Conservation (phyloP, 495 filamentous ascomycete genomes). For the Parathielavia hyrcaniae region DNA sequence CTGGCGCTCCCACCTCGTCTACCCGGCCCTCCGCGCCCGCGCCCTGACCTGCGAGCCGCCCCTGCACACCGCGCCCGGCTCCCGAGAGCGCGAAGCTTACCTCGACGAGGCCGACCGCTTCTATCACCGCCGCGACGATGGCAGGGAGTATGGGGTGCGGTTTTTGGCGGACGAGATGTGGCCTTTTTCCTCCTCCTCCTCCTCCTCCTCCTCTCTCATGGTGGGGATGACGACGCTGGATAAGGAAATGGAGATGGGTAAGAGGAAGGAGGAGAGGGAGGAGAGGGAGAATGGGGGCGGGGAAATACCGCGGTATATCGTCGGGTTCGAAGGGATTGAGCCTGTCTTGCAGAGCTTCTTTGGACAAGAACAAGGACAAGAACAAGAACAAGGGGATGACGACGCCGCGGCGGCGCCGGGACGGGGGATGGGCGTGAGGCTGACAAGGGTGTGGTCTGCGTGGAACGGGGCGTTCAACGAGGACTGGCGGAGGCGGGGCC, state of each 20-base stretch:
- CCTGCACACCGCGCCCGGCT: constrained; percentile 49
- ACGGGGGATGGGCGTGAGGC: constrained; percentile 31
- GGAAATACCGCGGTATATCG: constrained; percentile 49
- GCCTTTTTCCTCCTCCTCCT: too few species aligned
- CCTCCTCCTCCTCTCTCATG: not conserved
- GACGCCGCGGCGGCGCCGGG: constrained; percentile 37
- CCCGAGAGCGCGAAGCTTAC: constrained; percentile 54
- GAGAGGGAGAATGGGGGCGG: not conserved
- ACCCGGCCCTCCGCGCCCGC: constrained; percentile 70
- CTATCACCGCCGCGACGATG: not conserved
- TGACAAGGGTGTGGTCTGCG: constrained; percentile 60
- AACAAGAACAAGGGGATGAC: constrained; percentile 19
- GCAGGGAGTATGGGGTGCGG: constrained; percentile 19
- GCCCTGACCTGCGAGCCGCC: constrained; percentile 91
- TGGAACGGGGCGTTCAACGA: constrained; percentile 84
- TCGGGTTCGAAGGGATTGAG: constrained; percentile 51
- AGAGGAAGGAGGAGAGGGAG: not conserved
- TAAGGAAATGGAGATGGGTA: not conserved
- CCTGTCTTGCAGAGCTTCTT: constrained; percentile 41
- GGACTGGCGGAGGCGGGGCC: constrained; percentile 77
- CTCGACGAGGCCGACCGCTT: constrained; percentile 66
- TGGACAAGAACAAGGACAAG: too few species aligned
- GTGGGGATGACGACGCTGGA: not conserved
- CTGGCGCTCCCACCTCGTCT: constrained; percentile 84
- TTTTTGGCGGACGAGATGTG: constrained; percentile 53